These are phyloP conservation scores for Lophiotrema nucula DNA, from an alignment of 495 filamentous ascomycete species.

Conservation along the genomic window DNA sequence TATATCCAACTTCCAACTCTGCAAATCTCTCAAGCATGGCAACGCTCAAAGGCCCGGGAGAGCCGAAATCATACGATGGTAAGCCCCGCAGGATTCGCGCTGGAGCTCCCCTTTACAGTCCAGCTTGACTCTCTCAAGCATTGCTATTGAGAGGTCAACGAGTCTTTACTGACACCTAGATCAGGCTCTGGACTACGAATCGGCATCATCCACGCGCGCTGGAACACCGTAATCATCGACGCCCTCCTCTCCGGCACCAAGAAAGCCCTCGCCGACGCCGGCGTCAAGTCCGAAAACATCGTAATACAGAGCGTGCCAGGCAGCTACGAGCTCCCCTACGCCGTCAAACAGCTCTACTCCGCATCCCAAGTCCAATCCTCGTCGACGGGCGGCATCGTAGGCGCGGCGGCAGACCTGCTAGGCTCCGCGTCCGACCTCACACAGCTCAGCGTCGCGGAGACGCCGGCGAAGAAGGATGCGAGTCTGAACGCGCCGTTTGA, in stretches of 20 bases:
- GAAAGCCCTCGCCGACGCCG: slow-evolving; percentile 61
- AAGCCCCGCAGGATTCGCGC: not conserved
- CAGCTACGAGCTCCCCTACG: slow-evolving; percentile 88
- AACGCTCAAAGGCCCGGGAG: slow-evolving; percentile 31
- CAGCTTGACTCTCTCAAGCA: too few relatives aligned
- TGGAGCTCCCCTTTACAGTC: too few relatives aligned
- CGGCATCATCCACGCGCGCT: slow-evolving; percentile 91
- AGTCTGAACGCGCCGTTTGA: slow-evolving; percentile 68
- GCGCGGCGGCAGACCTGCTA: slow-evolving; percentile 70
- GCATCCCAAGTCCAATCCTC: slow-evolving; percentile 81
- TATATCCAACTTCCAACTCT: too few relatives aligned
- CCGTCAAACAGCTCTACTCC: slow-evolving; percentile 81
- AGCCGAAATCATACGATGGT: slow-evolving; percentile 33
- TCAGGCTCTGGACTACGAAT: slow-evolving; percentile 80
- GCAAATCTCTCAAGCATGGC: too few relatives aligned
- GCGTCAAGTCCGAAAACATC: slow-evolving; percentile 86
- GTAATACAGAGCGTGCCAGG: slow-evolving; percentile 86
- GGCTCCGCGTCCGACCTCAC: slow-evolving; percentile 68
- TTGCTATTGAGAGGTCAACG: too few relatives aligned
- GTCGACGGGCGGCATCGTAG: slow-evolving; percentile 52
- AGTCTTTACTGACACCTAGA: too few relatives aligned
- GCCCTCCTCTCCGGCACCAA: slow-evolving; percentile 72
- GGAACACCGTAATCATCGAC: slow-evolving; percentile 81
- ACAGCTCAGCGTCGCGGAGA: slow-evolving; percentile 58
- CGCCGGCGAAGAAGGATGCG: slow-evolving; percentile 13